Percentiles rank a stretch among this genome's conserved stretches.
phyloP scores from a whole-genome alignment of 2,329 filamentous ascomycete species.

The Fusarium robinianum region DNA sequence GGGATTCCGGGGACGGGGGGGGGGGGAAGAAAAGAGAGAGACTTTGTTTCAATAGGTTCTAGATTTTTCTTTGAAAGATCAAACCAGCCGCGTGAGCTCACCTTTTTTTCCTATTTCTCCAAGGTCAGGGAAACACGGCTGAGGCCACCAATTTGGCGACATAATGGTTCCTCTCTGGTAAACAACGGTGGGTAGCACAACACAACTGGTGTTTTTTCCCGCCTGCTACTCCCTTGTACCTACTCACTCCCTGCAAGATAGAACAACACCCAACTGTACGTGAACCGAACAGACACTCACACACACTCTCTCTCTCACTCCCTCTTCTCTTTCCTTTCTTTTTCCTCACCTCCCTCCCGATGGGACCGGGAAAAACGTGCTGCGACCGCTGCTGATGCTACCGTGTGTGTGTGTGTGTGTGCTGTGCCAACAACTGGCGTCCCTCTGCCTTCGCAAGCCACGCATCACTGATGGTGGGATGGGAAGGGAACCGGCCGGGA shows the following conservation, averaged over 20 bases:
- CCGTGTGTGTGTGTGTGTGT: neutral
- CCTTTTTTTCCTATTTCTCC: too few relatives aligned
- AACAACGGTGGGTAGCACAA: too few relatives aligned
- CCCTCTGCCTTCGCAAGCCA: neutral
- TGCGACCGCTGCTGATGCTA: neutral
- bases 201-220: too few relatives aligned
- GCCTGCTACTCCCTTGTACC: too few relatives aligned
- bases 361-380: neutral
- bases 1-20: conserved; percentile 20
- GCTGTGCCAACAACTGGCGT: neutral
- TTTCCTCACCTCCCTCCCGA: neutral
- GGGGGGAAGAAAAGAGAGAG: neutral
- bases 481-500: conserved; percentile 9
- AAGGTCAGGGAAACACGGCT: too few relatives aligned
- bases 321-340: neutral
- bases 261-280: too few relatives aligned
- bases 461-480: neutral
- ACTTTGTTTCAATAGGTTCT: too few relatives aligned
- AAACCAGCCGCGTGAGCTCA: too few relatives aligned
- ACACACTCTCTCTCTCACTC: neutral
- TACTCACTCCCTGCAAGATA: conserved; percentile 15
- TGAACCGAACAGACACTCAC: too few relatives aligned
- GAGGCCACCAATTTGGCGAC: too few relatives aligned
- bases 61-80: too few relatives aligned
- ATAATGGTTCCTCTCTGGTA: too few relatives aligned